Evolutionary conservation across 352 stramenopile species (phyloP), one percentile per base, ranked within the genome.

Genomic region (Globisporangium camurandrum): DNA sequence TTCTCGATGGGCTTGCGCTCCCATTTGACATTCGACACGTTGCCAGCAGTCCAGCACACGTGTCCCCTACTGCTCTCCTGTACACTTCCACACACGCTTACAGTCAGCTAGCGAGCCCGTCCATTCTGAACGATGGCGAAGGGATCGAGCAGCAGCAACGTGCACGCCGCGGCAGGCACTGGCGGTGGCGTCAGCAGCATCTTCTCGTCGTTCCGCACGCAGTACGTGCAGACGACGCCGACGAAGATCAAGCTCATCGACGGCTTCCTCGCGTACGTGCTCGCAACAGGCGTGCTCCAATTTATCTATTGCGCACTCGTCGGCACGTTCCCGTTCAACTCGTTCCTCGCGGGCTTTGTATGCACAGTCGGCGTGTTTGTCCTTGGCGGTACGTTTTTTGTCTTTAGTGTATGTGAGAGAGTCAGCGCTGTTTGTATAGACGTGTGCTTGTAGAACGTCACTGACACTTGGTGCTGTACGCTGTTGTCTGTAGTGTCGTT

Each of bases 261-360:
- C 65, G 78, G 82, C 46, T 96, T 95, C 61, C 79, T 96, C 19
- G 82, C 74, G 50, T 96, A 95, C 65, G 81, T 94, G 47, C 61
- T 95, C 50, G 69, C 73, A 24, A 95, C 86, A 47, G 86, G 85
- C 49, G 71, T 92, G 46, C 79, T 93, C 51, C 85, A 96, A 75
- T 94, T 95, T 78, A 71, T 95, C 62, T 96, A 96, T 81, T 95
- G 85, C 67, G 46, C 73, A 51, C 65, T 95, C 41, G 86, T 96
- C 14, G 86, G 86, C 48, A 95, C 67, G 30, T 96, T 95, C 67
- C 86, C 86, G 23, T 96, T 96, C 71, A 96, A 96, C 67, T 96
- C 86, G 59, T 96, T 96, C 63, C 69, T 96, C 33, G 86, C 86
- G 17, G 85, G 85, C 53, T 94, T 96, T 49, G 75, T 95, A 28